Evolutionary conservation across 352 stramenopile genomes (phyloP).

Genomic region (Thalassiosira delicatula): DNA sequence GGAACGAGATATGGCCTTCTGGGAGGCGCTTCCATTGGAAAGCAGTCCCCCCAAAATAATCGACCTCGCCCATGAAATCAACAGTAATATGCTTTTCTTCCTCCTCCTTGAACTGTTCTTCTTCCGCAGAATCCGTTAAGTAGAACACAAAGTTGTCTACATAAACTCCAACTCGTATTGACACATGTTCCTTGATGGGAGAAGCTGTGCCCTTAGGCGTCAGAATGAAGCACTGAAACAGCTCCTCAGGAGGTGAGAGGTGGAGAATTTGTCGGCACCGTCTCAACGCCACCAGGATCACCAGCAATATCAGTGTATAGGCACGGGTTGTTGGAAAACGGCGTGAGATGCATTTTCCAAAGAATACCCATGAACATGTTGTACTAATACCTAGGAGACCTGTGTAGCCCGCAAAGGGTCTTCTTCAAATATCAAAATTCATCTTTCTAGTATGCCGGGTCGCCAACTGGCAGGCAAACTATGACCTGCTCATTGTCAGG

Average conservation of each 20-base stretch:
- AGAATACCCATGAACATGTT: not conserved
- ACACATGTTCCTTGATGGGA: too few relatives aligned
- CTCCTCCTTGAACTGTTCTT: not conserved
- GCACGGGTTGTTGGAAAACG: too few relatives aligned
- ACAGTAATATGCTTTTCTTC: not conserved
- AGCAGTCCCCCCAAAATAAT: slow-evolving; percentile 13
- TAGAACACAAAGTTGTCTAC: not conserved
- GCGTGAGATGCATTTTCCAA: not conserved
- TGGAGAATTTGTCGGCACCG: too few relatives aligned
- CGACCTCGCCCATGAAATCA: slow-evolving; percentile 16
- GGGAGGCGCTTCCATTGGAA: not conserved
- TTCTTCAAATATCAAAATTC: not conserved
- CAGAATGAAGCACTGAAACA: too few relatives aligned
- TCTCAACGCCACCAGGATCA: too few relatives aligned
- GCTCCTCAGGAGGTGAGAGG: too few relatives aligned
- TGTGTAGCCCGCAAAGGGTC: not conserved
- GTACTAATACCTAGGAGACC: not conserved
- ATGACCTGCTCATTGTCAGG: not conserved
- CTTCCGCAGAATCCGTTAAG: not conserved
- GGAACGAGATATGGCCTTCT: not conserved
- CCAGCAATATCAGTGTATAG: too few relatives aligned
- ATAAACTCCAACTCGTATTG: too few relatives aligned
- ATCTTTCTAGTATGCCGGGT: not conserved
- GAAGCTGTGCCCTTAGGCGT: too few relatives aligned
- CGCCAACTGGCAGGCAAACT: not conserved